phyloP scores from a whole-genome alignment of 2,329 filamentous ascomycete species.

The Teratosphaeria destructans region DNA sequence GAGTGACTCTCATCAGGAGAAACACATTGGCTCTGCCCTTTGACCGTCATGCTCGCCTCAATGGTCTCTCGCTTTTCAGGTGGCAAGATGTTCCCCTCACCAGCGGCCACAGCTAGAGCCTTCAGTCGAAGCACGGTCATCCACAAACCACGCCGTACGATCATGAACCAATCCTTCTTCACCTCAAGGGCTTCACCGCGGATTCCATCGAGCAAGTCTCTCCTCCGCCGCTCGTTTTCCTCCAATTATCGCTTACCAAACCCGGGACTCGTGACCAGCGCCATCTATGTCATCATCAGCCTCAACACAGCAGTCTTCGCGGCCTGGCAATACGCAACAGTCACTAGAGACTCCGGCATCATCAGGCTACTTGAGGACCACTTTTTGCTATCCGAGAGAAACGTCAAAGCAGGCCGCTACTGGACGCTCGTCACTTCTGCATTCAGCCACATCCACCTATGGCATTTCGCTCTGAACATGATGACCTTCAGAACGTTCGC shows the following conservation, averaged over 20 bases:
- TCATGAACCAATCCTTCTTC: background rate
- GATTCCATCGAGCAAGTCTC: background rate
- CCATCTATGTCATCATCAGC: conserved; percentile 24
- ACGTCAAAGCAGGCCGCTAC: conserved; percentile 23
- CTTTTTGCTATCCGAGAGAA: conserved; percentile 23
- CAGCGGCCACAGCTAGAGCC: background rate
- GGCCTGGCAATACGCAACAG: conserved; percentile 25
- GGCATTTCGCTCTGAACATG: conserved; percentile 35
- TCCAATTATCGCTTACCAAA: background rate
- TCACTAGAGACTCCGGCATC: conserved; percentile 12
- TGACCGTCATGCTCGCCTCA: background rate
- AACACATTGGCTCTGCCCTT: background rate
- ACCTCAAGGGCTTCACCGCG: background rate
- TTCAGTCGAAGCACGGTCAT: background rate
- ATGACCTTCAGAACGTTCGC: conserved; percentile 30
- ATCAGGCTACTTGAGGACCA: conserved; percentile 15
- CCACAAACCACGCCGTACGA: background rate
- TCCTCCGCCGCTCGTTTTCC: background rate
- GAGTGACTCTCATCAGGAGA: too few species aligned
- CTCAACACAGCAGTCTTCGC: conserved; percentile 32
- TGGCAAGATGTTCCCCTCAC: background rate
- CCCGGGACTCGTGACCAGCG: background rate
- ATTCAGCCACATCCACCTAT: conserved; percentile 28
- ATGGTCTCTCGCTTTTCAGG: background rate
- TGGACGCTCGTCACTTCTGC: conserved; percentile 30